phyloP scores from a whole-genome alignment of 257 asterid genomes.

The Solanum infundibuliforme region DNA sequence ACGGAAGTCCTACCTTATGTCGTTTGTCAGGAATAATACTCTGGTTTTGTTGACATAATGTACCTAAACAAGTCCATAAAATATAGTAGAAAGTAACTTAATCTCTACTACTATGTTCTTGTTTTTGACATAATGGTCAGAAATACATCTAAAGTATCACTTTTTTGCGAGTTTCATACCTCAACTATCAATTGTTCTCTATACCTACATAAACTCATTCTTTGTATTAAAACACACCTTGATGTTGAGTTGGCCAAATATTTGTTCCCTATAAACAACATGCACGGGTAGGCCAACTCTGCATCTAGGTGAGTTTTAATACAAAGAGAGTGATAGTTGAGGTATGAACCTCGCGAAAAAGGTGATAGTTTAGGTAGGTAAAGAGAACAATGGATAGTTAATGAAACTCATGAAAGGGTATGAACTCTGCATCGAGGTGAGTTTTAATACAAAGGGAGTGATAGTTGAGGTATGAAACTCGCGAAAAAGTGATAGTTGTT shows the following conservation, averaged over 20 bases:
- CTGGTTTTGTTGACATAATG: neutral
- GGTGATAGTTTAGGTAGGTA: neutral
- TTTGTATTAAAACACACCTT: neutral
- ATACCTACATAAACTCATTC: neutral
- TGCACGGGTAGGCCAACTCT: neutral
- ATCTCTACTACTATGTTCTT: neutral
- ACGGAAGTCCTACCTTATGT: neutral
- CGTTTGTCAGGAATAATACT: neutral
- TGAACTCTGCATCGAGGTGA: neutral
- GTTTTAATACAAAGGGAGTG: neutral
- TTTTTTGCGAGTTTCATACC: neutral
- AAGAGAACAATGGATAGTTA: no score
- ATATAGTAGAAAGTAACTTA: neutral
- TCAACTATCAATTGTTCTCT: neutral
- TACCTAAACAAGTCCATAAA: neutral
- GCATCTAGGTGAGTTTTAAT: neutral
- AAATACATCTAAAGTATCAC: neutral
- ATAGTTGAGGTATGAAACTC: neutral
- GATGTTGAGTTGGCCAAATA: neutral
- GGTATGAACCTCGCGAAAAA: neutral
- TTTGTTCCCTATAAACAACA: neutral
- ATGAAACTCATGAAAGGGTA: no score
- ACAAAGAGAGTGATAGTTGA: neutral
- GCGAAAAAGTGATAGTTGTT: neutral
- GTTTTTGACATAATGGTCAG: neutral